Conservation (phyloP, 768 basidiomycete species). For the Lepiota venenata region DNA sequence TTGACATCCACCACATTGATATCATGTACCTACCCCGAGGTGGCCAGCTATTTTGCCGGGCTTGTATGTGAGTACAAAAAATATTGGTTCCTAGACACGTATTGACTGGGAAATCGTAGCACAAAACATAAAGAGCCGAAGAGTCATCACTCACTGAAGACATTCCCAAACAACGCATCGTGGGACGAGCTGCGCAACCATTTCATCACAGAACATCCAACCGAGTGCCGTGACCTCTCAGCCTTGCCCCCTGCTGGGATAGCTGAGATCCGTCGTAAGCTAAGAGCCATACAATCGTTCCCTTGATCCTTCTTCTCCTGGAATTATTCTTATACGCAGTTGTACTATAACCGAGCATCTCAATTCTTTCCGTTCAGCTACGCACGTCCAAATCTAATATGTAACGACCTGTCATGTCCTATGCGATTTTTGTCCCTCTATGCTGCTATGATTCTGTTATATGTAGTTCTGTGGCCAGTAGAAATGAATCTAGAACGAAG, state of each 20-base stretch:
- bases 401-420: too few species aligned
- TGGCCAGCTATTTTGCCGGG: conserved; percentile 32
- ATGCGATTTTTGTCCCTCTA: too few species aligned
- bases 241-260: conserved; percentile 30
- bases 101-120: conserved; percentile 3
- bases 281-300: conserved; percentile 6
- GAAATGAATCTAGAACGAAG: too few species aligned
- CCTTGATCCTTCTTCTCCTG: background rate
- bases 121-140: conserved; percentile 13
- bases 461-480: too few species aligned
- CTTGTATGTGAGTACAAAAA: conserved; percentile 30
- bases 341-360: background rate
- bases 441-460: too few species aligned
- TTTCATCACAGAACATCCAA: conserved; percentile 28
- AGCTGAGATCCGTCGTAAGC: conserved; percentile 28
- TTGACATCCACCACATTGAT: conserved; percentile 30
- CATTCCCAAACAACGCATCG: conserved; percentile 25
- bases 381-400: too few species aligned
- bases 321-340: background rate
- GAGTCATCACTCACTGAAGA: conserved; percentile 11
- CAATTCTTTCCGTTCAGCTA: background rate
- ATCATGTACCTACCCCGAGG: conserved; percentile 32
- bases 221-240: conserved; percentile 31
- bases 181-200: conserved; percentile 36
- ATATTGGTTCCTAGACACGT: background rate